A percentile compares a stretch with the other conserved stretches of the same genome.
Conservation (phyloP, 2,329 filamentous ascomycete genomes). For the Tetracladium maxilliforme region DNA sequence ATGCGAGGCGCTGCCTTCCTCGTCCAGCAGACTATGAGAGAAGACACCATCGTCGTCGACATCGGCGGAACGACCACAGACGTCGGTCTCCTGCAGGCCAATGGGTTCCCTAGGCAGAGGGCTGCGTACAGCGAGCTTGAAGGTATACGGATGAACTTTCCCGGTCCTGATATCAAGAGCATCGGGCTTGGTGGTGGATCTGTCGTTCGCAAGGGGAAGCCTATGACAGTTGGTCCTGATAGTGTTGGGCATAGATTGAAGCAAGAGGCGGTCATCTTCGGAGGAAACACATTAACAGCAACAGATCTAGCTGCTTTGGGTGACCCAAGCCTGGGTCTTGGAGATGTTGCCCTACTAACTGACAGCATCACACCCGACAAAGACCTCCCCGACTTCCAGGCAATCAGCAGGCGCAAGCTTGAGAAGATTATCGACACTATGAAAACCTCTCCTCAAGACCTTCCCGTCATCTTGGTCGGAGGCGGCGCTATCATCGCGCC, state of each 20-base stretch:
- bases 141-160: constrained; percentile 38
- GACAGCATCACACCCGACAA: constrained; percentile 12
- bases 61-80: constrained; percentile 44
- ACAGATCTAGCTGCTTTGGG: constrained; percentile 29
- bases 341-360: constrained; percentile 21
- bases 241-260: constrained; percentile 34
- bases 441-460: constrained; percentile 33
- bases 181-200: constrained; percentile 38
- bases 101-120: constrained; percentile 39
- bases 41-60: constrained; percentile 39
- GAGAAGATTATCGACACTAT: constrained; percentile 35
- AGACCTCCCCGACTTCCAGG: constrained; percentile 21
- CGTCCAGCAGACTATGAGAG: constrained; percentile 5
- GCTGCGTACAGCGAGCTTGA: constrained; percentile 36
- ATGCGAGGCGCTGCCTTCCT: constrained; percentile 47
- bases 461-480: constrained; percentile 37
- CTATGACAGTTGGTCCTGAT: constrained; percentile 33
- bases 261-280: constrained; percentile 32
- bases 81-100: constrained; percentile 35
- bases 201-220: constrained; percentile 13
- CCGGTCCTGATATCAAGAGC: constrained; percentile 34
- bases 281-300: constrained; percentile 31
- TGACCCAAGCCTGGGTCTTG: constrained; percentile 20
- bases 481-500: constrained; percentile 36
- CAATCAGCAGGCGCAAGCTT: constrained; percentile 30